Evolutionary conservation across 805 yeast species (phyloP), one percentile per base, ranked within the genome.

Genomic region (Saccharomycopsis synnaedendra): DNA sequence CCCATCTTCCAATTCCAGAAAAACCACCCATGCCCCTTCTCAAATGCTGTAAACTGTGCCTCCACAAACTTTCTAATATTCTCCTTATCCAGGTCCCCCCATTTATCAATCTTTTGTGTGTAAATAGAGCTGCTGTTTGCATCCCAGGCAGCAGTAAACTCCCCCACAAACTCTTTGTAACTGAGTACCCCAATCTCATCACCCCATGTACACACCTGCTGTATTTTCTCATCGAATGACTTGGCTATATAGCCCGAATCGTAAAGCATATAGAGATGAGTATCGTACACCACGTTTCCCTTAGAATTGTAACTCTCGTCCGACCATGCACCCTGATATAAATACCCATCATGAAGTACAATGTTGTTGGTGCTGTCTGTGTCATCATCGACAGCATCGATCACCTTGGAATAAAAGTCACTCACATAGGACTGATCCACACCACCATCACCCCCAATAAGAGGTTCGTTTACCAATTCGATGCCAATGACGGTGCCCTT

Each of bases 1-100:
- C 81, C 88, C 1, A 85, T 80, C 59, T 79, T 80, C 66, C 72
- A 80, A 56, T 80, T 76, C 88, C 87, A 82, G 56, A 80, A 81
- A 39, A 80, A 74, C 76, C 81, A 81, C 0, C 87, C 87, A n/a
- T 64, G 63, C 44, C 64, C 50, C 7, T 60, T 57, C 31, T 64
- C 66, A 58, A 70, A 81, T 28, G 75, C 67, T 42, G 76, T 75
- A 44, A 81, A 58, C 57, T 82, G 87, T 40, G 74, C 76, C 57
- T 81, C 85, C 34, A 81, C 67, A 52, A 72, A 73, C 56, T 68
- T 71, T 48, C 85, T 65, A 5, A 75, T 72, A 39, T 74, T 62
- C 2, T 54, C 57, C 50, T 64, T 72, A 43, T 72, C 70, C 10
- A 62, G 56, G 4, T 58, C 55, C 1, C 70, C 56, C 78, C 81